Conservation (phyloP, 495 filamentous ascomycete genomes). For the Delitschia confertaspora region DNA sequence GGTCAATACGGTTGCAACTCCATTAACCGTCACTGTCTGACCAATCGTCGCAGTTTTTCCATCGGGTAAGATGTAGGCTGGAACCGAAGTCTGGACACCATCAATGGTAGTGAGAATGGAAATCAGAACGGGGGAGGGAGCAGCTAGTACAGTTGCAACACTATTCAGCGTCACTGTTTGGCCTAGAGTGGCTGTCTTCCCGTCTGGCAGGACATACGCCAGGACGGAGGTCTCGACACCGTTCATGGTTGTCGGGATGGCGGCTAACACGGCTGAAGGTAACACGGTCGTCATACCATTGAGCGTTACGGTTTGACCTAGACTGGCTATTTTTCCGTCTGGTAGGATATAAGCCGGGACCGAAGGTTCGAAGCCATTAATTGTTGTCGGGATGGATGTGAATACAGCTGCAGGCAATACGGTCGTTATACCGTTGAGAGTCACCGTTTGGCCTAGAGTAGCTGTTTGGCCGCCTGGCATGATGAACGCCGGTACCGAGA, state of each 20-base stretch:
- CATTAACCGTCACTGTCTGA: conserved; percentile 10
- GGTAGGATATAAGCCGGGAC: conserved; percentile 7
- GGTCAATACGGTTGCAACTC: conserved; percentile 9
- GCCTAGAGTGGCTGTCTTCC: neutral
- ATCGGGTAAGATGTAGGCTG: conserved; percentile 11
- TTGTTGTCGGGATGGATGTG: conserved; percentile 4
- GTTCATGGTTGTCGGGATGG: conserved; percentile 3
- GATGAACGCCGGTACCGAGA: conserved; percentile 7
- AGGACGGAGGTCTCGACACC: neutral
- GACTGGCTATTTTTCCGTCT: conserved; percentile 3
- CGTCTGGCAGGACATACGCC: neutral
- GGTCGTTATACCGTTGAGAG: conserved; percentile 7
- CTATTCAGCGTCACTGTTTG: conserved; percentile 1
- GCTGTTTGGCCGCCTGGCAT: conserved; percentile 8
- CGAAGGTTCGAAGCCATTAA: conserved; percentile 11
- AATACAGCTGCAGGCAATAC: conserved; percentile 10
- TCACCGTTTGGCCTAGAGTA: conserved; percentile 10
- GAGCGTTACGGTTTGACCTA: conserved; percentile 16
- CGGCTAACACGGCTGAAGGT: neutral
- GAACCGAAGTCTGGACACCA: conserved; percentile 3
- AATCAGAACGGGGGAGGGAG: conserved; percentile 4
- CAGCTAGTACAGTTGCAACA: conserved; percentile 1
- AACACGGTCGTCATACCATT: conserved; percentile 1
- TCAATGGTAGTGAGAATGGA: conserved; percentile 8
- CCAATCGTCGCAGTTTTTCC: conserved; percentile 5